Percentiles rank a stretch among this genome's conserved stretches.
Evolutionary conservation across 1,284 basidiomycete species (phyloP).

Genomic region (Malassezia sp.): DNA sequence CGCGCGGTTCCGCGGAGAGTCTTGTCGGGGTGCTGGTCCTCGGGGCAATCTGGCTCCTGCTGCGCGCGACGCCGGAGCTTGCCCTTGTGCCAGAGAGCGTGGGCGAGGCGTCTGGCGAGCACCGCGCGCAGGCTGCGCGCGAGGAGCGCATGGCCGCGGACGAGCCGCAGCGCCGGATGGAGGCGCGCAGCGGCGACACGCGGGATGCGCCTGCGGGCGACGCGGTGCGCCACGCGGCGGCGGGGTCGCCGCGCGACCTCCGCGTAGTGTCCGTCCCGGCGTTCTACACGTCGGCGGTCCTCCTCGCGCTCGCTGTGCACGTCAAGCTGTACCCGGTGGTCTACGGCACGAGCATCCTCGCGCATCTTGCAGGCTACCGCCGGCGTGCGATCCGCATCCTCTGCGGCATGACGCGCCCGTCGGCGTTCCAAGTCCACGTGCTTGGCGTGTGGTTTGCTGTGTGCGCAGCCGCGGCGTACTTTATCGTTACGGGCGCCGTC

Average conservation of each 20-base stretch:
- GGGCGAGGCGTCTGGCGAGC: no score
- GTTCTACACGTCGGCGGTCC: constrained; percentile 20
- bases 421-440: constrained; percentile 10
- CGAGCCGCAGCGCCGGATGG: neutral
- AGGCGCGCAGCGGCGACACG: no score
- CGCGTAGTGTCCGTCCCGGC: constrained; percentile 1
- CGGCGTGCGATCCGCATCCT: constrained; percentile 8
- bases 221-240: neutral
- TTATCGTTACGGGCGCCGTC: constrained; percentile 54
- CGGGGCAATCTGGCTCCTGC: constrained; percentile 52
- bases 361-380: constrained; percentile 51
- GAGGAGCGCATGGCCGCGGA: no score
- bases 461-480: constrained; percentile 61
- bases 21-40: constrained; percentile 72
- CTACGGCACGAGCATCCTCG: constrained; percentile 67
- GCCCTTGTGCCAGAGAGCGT: no score
- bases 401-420: constrained; percentile 8
- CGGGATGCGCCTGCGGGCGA: neutral
- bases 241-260: constrained; percentile 7
- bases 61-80: constrained; percentile 28
- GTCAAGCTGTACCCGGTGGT: constrained; percentile 64
- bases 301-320: constrained; percentile 35
- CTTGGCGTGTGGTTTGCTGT: constrained; percentile 59
- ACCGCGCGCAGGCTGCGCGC: constrained; percentile 12
- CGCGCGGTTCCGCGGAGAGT: constrained; percentile 86